These are phyloP conservation scores for Calonectria henricotiae DNA, from an alignment of 2,329 filamentous ascomycete genomes.

Conservation along the genomic window DNA sequence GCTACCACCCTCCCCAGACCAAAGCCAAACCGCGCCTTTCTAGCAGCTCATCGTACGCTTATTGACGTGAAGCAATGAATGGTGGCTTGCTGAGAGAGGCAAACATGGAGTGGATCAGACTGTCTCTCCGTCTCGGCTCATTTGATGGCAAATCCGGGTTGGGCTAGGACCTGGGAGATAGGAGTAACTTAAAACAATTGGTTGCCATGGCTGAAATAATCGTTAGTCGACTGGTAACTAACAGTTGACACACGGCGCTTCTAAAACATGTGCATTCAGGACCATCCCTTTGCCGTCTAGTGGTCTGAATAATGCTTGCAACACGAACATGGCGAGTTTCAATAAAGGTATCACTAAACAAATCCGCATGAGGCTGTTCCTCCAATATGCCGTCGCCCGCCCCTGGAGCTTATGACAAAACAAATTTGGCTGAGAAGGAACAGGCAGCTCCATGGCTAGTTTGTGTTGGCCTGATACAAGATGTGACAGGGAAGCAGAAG, in stretches of 20 bases:
- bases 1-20: conserved; percentile 10
- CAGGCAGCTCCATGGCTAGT: conserved; percentile 21
- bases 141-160: conserved; percentile 34
- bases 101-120: conserved; percentile 48
- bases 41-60: conserved; percentile 23
- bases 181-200: conserved; percentile 19
- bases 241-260: neutral
- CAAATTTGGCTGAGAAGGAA: conserved; percentile 25
- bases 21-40: conserved; percentile 11
- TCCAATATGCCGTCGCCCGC: neutral
- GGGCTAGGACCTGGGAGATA: conserved; percentile 11
- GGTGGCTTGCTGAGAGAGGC: conserved; percentile 46
- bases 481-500: conserved; percentile 32
- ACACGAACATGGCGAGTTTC: conserved; percentile 1
- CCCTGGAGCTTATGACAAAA: conserved; percentile 16
- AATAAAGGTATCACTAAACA: neutral
- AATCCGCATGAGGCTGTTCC: neutral
- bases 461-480: conserved; percentile 31
- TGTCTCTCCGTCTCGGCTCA: conserved; percentile 32
- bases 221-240: neutral
- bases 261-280: neutral
- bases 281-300: neutral
- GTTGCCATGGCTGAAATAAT: conserved; percentile 18
- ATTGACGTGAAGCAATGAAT: conserved; percentile 4
- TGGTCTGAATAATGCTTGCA: neutral